Evolutionary conservation across 1,139 yeast species (phyloP).

Genomic region (Pneumocystis sp.): DNA sequence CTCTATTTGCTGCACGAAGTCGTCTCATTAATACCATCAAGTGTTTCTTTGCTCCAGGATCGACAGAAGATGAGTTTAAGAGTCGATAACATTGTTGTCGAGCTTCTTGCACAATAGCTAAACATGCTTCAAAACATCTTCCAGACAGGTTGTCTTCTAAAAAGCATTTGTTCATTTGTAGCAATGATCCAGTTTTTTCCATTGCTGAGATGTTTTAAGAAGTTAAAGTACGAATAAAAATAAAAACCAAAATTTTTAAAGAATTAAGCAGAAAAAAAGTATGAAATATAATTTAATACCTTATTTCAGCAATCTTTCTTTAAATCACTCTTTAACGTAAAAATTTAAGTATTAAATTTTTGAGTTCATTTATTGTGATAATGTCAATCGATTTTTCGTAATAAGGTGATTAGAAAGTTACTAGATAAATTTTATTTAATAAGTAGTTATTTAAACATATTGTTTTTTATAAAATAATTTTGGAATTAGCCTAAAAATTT

Average conservation of each 20-base stretch:
- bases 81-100: not conserved
- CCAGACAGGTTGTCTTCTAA: not conserved
- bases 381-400: no score
- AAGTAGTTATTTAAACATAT: no score
- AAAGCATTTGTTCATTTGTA: not conserved
- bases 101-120: not conserved
- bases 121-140: not conserved
- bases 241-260: not conserved
- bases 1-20: slow-evolving; percentile 19
- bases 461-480: no score
- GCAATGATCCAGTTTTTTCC: not conserved
- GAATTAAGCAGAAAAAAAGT: not conserved
- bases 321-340: not conserved
- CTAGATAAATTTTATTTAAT: no score
- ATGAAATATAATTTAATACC: not conserved
- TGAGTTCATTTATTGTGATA: no score
- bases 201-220: not conserved
- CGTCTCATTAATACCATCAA: slow-evolving; percentile 16
- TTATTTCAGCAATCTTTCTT: not conserved
- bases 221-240: not conserved
- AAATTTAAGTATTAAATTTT: not conserved
- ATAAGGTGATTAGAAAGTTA: no score
- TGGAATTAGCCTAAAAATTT: no score
- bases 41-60: slow-evolving; percentile 1
- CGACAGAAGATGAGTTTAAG: not conserved